Evolutionary conservation across 192 early-diverging fungal genomes (phyloP), one percentile per base, ranked within the genome.

Genomic region (Coemansia sp.): DNA sequence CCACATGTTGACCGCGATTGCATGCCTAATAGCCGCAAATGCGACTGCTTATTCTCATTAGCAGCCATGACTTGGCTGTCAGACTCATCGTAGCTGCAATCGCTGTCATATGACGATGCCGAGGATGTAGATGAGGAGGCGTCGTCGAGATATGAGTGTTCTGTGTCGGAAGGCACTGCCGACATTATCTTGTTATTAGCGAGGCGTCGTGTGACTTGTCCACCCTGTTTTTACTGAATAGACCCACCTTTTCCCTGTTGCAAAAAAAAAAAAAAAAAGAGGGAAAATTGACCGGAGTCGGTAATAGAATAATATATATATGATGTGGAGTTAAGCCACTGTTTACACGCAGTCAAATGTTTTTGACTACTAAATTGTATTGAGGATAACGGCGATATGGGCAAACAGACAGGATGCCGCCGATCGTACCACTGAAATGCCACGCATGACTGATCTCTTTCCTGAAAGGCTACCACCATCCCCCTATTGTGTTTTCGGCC

Each of bases 1-100:
- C 80, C 80, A 42, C 80, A 83, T 19, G 38, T 45, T 11, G 69
- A 63, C 12, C 80, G 69, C n/a, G 31, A 4, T 27, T 75, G 66
- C 63, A 78, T 75, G 38, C 80, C 76, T 46, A 73, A 27, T 9
- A 71, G 55, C 17, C 53, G 63, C 62, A 75, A 29, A 15, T 27
- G 57, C 27, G 73, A 70, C 57, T 14, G 41, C 17, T 50, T 63
- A 37, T 25, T 31, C 27, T 55, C 51, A 19, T 23, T 19, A 10
- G 10, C 11, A 50, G 19, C 48, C 48, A 25, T 23, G 9, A 9
- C 21, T 25, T 19, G 48, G 27, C 10, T 12, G 51, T 55, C 51
- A 50, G 48, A 25, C 21, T 50, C 48, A 25, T 15, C 51, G 51
- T 55, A 3, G 4, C 51, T 55, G 11, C 27, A 55, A 4, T 55